phyloP scores from a whole-genome alignment of 2,329 filamentous ascomycete genomes.

The Aspergillus tamarii region DNA sequence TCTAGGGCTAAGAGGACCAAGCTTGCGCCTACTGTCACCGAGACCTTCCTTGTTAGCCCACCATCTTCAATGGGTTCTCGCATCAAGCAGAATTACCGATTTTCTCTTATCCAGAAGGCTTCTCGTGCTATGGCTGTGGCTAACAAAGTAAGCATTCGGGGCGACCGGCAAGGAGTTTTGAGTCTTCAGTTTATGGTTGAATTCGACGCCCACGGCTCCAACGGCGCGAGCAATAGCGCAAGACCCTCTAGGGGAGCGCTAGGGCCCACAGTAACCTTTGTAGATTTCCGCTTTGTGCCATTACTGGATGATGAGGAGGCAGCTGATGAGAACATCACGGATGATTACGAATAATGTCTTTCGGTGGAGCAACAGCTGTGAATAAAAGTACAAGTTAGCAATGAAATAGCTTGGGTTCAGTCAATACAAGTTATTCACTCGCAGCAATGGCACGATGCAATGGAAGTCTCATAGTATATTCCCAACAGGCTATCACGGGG shows the following conservation, averaged over 20 bases:
- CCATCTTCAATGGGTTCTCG: slow-evolving; percentile 60
- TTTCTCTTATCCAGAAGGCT: slow-evolving; percentile 81
- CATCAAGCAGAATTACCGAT: slow-evolving; percentile 81
- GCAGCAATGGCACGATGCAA: neutral
- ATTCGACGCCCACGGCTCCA: slow-evolving; percentile 62
- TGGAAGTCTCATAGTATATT: neutral
- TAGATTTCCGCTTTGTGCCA: slow-evolving; percentile 53
- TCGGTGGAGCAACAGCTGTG: neutral
- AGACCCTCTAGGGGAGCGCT: slow-evolving; percentile 23
- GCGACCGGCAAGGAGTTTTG: slow-evolving; percentile 85
- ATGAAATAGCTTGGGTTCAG: neutral
- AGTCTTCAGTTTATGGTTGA: slow-evolving; percentile 97
- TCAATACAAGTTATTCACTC: neutral
- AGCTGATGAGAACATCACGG: slow-evolving; percentile 26
- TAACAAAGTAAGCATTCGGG: slow-evolving; percentile 87
- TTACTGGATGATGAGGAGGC: slow-evolving; percentile 43
- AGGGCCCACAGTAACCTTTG: slow-evolving; percentile 45
- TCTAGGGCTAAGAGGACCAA: slow-evolving; percentile 38
- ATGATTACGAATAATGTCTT: neutral
- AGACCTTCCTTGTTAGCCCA: slow-evolving; percentile 58
- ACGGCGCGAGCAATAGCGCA: slow-evolving; percentile 25
- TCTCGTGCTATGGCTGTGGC: slow-evolving; percentile 90
- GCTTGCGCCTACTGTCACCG: slow-evolving; percentile 48
- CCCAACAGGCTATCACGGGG: neutral
- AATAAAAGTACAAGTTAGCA: neutral